Base-by-base conservation (phyloP, 768 basidiomycete genomes). In the Cyathus striatus region DNA sequence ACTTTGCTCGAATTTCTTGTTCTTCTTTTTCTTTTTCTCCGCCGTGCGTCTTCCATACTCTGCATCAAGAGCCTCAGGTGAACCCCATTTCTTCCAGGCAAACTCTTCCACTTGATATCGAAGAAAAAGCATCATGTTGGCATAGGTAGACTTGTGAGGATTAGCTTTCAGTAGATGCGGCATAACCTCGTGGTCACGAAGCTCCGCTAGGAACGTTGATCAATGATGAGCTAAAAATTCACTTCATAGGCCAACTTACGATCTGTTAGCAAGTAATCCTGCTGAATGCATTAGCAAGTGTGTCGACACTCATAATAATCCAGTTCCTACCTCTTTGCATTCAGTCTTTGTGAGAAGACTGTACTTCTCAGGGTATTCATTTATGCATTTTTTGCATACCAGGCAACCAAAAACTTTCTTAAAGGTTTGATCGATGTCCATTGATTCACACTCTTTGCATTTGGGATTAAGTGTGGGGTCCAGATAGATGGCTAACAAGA, bases 121-220 rank as follows among this genome's bases (percentile, higher is more conserved):
- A 4, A 97, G 72, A 65, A 88, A 98, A 17, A 99, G 75, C 96
- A 98, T 98, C 96, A 98, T 98, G 70, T 98, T 99, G 25, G 89
- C 88, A 58, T 89, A 98, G 0, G 90, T 94, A 9, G 92, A 87
- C 50, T 89, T 86, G 68, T 96, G 93, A 3, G 91, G 94, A 60
- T 97, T 97, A 16, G 90, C 87, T 57, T 94, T 91, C 44, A 98
- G 74, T 20, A 95, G 70, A 61, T 99, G 96, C 0, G 95, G 96
- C 50, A 99, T 77, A 14, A 86, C 67, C 52, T 96, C 90, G 54
- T 89, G 81, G 58, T 99, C 96, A 44, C 86, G 83, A 21, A 99
- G 72, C 58, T 99, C 96, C 23, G 94, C 91, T 92, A 53, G n/a
- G 26, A 27, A 43, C 45, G 21, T 20, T 38, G 2, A 48, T 24